Conservation (phyloP, 2,329 filamentous ascomycete genomes). For the Sclerotinia glacialis region DNA sequence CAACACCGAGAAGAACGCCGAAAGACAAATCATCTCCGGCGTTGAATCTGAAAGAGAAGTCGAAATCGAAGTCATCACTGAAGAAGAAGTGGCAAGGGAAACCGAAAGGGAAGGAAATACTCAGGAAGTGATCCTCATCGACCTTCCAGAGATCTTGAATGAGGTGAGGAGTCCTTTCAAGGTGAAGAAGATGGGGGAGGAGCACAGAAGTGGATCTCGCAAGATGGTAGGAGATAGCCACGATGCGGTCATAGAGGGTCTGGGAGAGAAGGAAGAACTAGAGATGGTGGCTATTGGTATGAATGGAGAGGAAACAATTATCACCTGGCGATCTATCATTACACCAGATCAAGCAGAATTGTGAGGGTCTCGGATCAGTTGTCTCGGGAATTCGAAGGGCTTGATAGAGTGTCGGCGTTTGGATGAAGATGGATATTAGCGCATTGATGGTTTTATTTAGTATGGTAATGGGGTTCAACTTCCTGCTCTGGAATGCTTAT, state of each 20-base stretch:
- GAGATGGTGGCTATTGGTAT: neutral
- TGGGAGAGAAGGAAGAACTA: neutral
- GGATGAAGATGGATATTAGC: neutral
- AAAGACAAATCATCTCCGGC: neutral
- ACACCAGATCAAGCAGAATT: neutral
- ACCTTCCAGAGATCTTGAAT: neutral
- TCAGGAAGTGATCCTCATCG: neutral
- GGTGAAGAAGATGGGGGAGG: neutral
- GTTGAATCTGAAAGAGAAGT: neutral
- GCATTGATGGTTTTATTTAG: neutral
- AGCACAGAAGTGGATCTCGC: too few species aligned
- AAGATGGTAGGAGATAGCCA: neutral
- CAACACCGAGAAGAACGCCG: neutral
- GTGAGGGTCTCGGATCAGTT: too few species aligned
- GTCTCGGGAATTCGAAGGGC: too few species aligned
- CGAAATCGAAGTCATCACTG: neutral
- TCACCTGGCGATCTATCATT: neutral
- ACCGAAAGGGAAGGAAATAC: too few species aligned
- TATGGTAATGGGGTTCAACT: neutral
- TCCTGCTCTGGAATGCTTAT: neutral
- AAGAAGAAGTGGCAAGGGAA: neutral
- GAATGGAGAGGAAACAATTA: neutral
- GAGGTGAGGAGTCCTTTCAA: neutral
- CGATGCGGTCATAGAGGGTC: neutral
- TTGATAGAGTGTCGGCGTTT: neutral